These are phyloP conservation scores for Poa pratensis DNA, from an alignment of 176 grass and related monocot species.

Conservation along the genomic window DNA sequence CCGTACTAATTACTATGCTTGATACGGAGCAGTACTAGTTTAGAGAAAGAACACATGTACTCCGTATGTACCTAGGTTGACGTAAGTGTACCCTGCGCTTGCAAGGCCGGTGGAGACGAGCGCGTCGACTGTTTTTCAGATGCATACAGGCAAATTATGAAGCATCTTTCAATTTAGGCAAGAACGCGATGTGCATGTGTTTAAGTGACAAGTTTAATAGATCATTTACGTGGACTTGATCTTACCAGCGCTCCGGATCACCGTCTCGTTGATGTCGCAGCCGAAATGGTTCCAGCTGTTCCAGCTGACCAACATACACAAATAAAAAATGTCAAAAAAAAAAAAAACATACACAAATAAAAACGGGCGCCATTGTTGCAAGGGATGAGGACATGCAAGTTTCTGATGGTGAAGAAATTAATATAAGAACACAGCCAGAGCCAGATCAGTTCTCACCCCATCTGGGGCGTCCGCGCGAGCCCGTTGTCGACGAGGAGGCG, in stretches of 20 bases:
- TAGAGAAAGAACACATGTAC: background rate
- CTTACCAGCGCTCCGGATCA: slow-evolving; percentile 58
- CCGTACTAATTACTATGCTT: no score
- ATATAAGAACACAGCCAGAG: background rate
- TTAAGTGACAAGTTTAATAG: no score
- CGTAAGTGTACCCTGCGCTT: slow-evolving; percentile 64
- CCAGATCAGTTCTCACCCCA: slow-evolving; percentile 54
- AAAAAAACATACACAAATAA: background rate
- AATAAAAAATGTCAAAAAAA: no score
- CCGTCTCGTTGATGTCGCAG: slow-evolving; percentile 61
- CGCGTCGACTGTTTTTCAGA: slow-evolving; percentile 53
- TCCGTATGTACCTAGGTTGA: slow-evolving; percentile 70
- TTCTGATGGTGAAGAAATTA: background rate
- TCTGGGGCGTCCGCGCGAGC: slow-evolving; percentile 75
- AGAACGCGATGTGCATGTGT: background rate
- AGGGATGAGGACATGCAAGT: background rate
- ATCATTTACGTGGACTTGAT: background rate
- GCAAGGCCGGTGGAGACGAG: slow-evolving; percentile 59
- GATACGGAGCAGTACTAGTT: background rate
- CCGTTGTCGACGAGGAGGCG: slow-evolving; percentile 48
- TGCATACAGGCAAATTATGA: background rate
- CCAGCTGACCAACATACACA: slow-evolving; percentile 46
- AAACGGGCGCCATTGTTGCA: no score
- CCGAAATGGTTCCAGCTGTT: slow-evolving; percentile 79
- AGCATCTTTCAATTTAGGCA: background rate